phyloP scores from a whole-genome alignment of 805 yeast species.

The Komagataella kurtzmanii region DNA sequence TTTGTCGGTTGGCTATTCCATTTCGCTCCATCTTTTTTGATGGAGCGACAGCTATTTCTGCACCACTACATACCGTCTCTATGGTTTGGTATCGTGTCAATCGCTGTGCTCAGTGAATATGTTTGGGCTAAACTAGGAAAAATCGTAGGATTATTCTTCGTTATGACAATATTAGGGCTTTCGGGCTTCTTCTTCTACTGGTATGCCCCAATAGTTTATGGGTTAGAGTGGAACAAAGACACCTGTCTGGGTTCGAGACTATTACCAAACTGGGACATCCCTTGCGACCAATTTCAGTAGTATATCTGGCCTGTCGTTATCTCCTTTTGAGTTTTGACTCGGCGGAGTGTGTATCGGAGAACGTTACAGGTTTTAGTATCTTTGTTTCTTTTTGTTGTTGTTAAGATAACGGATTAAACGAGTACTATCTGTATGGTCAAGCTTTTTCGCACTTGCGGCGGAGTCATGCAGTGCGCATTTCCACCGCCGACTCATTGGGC shows the following conservation, averaged over 20 bases:
- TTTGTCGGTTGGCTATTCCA: conserved; percentile 57
- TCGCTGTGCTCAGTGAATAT: conserved; percentile 24
- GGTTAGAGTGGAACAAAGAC: conserved; percentile 27
- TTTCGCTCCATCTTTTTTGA: conserved; percentile 63
- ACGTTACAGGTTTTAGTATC: neutral
- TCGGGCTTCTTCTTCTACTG: conserved; percentile 14
- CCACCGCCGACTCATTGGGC: too few relatives aligned
- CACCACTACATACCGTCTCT: conserved; percentile 92
- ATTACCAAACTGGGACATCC: conserved; percentile 28
- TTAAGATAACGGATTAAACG: too few relatives aligned
- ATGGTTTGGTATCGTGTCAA: conserved; percentile 43
- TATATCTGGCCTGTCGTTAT: neutral
- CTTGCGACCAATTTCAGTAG: conserved; percentile 15
- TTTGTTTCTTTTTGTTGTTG: neutral
- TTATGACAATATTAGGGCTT: conserved; percentile 9
- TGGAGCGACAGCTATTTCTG: conserved; percentile 87
- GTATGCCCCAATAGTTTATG: conserved; percentile 32
- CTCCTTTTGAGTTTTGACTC: neutral
- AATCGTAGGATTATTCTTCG: conserved; percentile 13
- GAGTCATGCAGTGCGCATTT: too few relatives aligned
- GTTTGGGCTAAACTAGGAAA: conserved; percentile 15
- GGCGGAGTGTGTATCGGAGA: neutral
- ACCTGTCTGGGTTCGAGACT: conserved; percentile 23
- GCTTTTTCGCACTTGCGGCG: too few relatives aligned
- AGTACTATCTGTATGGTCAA: too few relatives aligned